Base-by-base conservation (phyloP, 768 basidiomycete species). In the Suillus luteus region DNA sequence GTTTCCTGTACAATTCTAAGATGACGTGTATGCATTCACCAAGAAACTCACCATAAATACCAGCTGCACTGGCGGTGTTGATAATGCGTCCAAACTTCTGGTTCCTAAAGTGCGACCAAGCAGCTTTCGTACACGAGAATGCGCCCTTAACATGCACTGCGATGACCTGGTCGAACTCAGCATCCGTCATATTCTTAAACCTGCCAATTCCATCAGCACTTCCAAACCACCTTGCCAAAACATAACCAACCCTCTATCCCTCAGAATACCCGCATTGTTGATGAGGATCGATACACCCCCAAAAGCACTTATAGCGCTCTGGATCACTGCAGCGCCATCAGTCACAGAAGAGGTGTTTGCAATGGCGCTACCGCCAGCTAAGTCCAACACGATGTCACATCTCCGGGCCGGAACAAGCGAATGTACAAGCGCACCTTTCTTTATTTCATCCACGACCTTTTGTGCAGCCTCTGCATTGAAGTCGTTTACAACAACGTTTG, bases 121-220 rank as follows among this genome's bases (percentile, higher is more conserved):
- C 95, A 44, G 97, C 96, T 75, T 95, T 96, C 40, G 92, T 91
- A 75, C 93, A 95, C 8, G 93, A 80, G 75, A 87, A 99, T 0
- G 96, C 90, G 48, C 95, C 96, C 78, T 96, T 98, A 67, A 99
- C 76, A 72, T 99, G 97, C 15, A 99, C 95, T 27, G 90, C 85
- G 59, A 86, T 84, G 61, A 98, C 83, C 65, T 92, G 87, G 69
- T 97, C 95, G 85, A 92, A 96, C 70, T 98, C 96, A 72, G 88
- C 85, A 76, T 99, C 96, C 0, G 93, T 82, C 94, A 99, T 97
- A 77, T 95, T 97, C 83, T 93, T 96, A 84, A 99, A 95, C 22
- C 92, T 94, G 67, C 8, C 31, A 62, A 33, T 66, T 44, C 35
- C 22, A 22, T 54, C 5, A 57, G 54, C 12, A 51, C 54, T 31